Evolutionary conservation across 2,329 filamentous ascomycete genomes (phyloP), one percentile per base, ranked within the genome.

Genomic region (Madurella mycetomatis): DNA sequence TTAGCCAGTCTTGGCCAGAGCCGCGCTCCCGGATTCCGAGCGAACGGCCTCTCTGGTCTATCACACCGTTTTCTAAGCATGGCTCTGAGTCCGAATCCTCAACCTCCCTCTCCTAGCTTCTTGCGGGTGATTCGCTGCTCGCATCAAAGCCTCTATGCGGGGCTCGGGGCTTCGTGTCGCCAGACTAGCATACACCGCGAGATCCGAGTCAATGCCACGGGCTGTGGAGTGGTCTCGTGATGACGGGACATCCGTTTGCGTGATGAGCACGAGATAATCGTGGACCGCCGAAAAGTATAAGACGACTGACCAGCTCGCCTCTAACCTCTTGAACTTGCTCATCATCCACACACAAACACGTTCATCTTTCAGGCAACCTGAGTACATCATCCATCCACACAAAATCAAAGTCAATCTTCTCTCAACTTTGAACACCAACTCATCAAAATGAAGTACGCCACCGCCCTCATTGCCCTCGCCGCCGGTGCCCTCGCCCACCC

Each of bases 381-480:
- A 25, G 25, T 25, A 7, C 25, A 25, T 7, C 25, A 25, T 4
- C 25, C 25, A 25, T n/a, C n/a, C n/a, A 7, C 25, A 25, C 25
- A 25, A 25, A 7, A 25, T 7, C n/a, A n/a, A n/a, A n/a, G n/a
- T n/a, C n/a, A n/a, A n/a, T n/a, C n/a, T n/a, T n/a, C n/a, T n/a
- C n/a, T n/a, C n/a, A n/a, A 34, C 7, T 12, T 34, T 25, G 25
- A 46, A 16, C 44, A 46, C 4, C 30, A 32, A 13, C 32, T 19
- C 50, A 13, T 40, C 46, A 57, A 39, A 41, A 60, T 60, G 57
- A 55, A 60, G 57, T 55, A 41, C 57, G 31, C 45, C 57, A 16
- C 49, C 34, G 57, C 49, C 47, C 12, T 55, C 25, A 48, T 55
- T 30, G 51, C 54, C 16, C 57, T 37, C 11, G 34, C 34, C 34